phyloP scores from a whole-genome alignment of 2,329 filamentous ascomycete genomes.

The Harringtonia aguacate region DNA sequence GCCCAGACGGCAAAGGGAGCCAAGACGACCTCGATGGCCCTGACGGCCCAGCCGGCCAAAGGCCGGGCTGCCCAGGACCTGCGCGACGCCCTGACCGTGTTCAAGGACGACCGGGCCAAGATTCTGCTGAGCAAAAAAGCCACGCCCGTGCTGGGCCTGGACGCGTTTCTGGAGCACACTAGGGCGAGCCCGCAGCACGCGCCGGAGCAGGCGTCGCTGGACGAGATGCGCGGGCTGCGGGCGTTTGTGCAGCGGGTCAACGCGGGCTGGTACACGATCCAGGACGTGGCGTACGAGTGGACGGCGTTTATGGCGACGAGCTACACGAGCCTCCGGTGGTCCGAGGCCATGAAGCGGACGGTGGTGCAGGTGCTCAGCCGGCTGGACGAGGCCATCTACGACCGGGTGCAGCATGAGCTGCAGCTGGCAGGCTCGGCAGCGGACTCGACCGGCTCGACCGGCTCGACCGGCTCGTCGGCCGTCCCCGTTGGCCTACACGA shows the following conservation, averaged over 20 bases:
- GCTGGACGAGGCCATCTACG: conserved; percentile 41
- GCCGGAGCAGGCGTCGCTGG: conserved; percentile 34
- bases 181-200: conserved; percentile 43
- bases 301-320: conserved; percentile 35
- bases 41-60: too few relatives aligned
- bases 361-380: conserved; percentile 46
- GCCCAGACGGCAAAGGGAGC: too few relatives aligned
- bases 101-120: conserved; percentile 42
- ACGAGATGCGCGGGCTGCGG: conserved; percentile 40
- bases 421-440: too few relatives aligned
- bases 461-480: background rate
- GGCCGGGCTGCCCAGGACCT: too few relatives aligned
- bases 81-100: conserved; percentile 33
- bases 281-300: conserved; percentile 51
- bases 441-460: conserved; percentile 4
- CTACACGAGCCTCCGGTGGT: conserved; percentile 46
- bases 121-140: conserved; percentile 43
- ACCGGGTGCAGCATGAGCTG: conserved; percentile 30
- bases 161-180: conserved; percentile 53
- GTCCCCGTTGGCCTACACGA: conserved; percentile 24
- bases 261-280: conserved; percentile 38
- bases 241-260: conserved; percentile 40
- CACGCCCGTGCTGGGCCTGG: conserved; percentile 39
- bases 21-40: too few relatives aligned
- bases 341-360: conserved; percentile 43